A percentile compares a stretch with the other conserved stretches of the same genome.
phyloP scores from a whole-genome alignment of 441 rosid genomes.

The Adansonia rubrostipa region DNA sequence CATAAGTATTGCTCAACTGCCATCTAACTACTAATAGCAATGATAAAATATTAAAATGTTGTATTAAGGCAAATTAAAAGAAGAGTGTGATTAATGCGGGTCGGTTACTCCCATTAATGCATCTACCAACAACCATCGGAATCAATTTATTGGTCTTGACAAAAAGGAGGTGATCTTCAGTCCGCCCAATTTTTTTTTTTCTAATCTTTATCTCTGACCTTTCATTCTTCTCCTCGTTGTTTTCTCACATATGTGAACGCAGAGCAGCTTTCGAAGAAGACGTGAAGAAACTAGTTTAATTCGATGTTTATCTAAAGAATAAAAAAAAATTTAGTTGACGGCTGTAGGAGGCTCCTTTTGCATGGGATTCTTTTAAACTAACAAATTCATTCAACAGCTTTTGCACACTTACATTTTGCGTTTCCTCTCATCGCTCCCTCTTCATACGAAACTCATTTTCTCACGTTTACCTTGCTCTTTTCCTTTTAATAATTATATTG shows the following conservation, averaged over 20 bases:
- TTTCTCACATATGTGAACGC: neutral
- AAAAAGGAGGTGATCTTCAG: too few species aligned
- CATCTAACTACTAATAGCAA: too few species aligned
- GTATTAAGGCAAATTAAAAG: neutral
- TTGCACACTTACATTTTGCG: neutral
- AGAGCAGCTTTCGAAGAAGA: neutral
- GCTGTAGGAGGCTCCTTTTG: slow-evolving; percentile 32
- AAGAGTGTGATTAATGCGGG: neutral
- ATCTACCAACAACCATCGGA: neutral
- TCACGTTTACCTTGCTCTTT: slow-evolving; percentile 12
- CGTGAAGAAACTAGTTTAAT: neutral
- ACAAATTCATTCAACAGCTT: slow-evolving; percentile 18
- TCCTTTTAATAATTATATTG: neutral
- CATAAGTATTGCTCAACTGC: too few species aligned
- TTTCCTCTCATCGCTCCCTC: neutral
- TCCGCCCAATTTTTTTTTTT: too few species aligned
- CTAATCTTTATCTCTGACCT: neutral
- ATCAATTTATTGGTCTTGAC: neutral
- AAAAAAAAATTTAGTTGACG: neutral
- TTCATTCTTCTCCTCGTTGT: neutral
- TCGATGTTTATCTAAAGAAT: neutral
- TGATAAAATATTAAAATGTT: neutral
- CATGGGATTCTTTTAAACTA: slow-evolving; percentile 31
- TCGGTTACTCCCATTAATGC: neutral
- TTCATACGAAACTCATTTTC: slow-evolving; percentile 33